phyloP scores from a whole-genome alignment of 345 rosid genomes.

The Reutealis trisperma region DNA sequence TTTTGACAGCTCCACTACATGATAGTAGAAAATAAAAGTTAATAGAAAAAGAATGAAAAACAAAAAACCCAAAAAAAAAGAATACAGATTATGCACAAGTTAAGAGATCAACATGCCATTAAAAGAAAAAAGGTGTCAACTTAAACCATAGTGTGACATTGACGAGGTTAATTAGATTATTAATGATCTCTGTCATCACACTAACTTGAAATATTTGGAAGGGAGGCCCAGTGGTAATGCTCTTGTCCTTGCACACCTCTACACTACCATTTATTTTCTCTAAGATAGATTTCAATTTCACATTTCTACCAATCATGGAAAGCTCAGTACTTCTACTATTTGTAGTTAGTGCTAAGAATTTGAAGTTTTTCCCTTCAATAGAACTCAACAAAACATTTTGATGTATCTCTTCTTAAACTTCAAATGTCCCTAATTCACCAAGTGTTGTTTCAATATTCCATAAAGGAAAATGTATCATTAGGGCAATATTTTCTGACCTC shows the following conservation, averaged over 20 bases:
- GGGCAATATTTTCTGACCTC: constrained; percentile 58
- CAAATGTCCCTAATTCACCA: too few species aligned
- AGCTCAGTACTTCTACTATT: constrained; percentile 50
- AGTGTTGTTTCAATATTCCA: constrained; percentile 30
- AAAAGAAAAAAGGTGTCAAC: constrained; percentile 35
- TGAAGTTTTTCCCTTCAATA: constrained; percentile 42
- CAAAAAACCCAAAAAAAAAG: constrained; percentile 9
- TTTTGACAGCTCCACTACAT: constrained; percentile 86
- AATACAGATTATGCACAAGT: background rate
- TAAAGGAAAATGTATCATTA: constrained; percentile 57
- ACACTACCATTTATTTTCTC: constrained; percentile 52
- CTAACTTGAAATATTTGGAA: constrained; percentile 54
- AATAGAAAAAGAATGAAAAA: background rate
- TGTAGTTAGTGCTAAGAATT: constrained; percentile 48
- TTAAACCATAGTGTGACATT: constrained; percentile 40
- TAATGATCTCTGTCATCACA: constrained; percentile 47
- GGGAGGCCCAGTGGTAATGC: constrained; percentile 57
- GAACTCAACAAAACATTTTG: constrained; percentile 29
- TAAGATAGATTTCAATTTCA: constrained; percentile 49
- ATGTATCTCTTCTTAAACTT: constrained; percentile 27
- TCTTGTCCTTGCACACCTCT: constrained; percentile 36
- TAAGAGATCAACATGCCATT: background rate
- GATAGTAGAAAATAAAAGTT: constrained; percentile 32
- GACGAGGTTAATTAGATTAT: constrained; percentile 35
- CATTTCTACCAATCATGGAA: constrained; percentile 39